A percentile compares a stretch with the other conserved stretches of the same genome.
Evolutionary conservation across 169 alveolate genomes (phyloP).

Genomic region (Neospora caninum): DNA sequence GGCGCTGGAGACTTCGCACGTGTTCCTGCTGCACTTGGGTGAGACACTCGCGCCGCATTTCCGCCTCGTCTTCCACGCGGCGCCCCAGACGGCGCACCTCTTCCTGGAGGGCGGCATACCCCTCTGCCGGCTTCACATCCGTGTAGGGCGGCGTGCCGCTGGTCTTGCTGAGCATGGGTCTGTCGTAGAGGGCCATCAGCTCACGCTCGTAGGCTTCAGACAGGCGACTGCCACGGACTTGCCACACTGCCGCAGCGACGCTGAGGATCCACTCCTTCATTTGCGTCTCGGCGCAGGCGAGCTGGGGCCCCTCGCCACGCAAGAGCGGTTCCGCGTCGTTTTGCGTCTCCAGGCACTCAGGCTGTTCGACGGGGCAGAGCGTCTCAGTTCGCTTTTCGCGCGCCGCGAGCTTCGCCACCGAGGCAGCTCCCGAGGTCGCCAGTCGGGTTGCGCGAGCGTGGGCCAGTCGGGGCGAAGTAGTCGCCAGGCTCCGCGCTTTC

Average conservation of each 20-base stretch:
- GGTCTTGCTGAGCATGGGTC: background rate
- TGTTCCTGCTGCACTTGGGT: background rate
- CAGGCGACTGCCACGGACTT: background rate
- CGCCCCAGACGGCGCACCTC: background rate
- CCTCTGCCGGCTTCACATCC: background rate
- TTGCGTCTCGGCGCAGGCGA: background rate
- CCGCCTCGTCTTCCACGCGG: background rate
- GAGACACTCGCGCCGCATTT: background rate
- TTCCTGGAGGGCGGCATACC: background rate
- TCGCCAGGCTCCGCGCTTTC: background rate
- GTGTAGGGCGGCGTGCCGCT: background rate
- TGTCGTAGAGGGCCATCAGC: background rate
- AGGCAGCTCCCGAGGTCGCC: too few relatives aligned
- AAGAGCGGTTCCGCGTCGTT: background rate
- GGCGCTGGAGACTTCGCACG: background rate
- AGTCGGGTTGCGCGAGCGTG: too few relatives aligned
- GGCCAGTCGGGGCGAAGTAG: too few relatives aligned
- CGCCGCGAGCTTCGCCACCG: too few relatives aligned
- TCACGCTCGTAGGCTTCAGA: background rate
- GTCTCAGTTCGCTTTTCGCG: too few relatives aligned
- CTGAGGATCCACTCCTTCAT: background rate
- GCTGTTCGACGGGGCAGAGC: too few relatives aligned
- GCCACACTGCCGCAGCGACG: background rate
- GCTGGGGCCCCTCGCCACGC: background rate
- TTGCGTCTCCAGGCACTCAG: too few relatives aligned